Conservation (phyloP, 2,329 filamentous ascomycete species). For the Paecilomyces niveus region DNA sequence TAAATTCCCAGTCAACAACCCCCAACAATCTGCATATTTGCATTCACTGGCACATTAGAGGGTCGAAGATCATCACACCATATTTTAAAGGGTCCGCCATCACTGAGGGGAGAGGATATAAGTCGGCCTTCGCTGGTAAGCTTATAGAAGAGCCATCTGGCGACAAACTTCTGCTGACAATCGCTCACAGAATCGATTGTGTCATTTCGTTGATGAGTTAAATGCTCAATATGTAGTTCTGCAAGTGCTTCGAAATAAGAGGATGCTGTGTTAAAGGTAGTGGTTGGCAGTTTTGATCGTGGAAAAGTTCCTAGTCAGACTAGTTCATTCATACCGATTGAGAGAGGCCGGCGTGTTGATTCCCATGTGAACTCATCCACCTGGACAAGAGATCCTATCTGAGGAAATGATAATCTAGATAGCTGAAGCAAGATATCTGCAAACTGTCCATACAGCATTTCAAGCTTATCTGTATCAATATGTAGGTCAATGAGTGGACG, state of each 20-base stretch:
- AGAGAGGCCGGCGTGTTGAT: slow-evolving; percentile 33
- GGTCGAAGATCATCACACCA: neutral
- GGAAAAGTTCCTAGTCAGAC: too few relatives aligned
- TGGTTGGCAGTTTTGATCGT: too few relatives aligned
- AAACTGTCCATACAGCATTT: slow-evolving; percentile 29
- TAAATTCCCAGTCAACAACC: too few relatives aligned
- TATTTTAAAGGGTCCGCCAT: neutral
- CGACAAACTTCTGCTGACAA: neutral
- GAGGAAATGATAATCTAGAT: slow-evolving; percentile 19
- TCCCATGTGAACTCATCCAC: neutral
- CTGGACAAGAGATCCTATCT: too few relatives aligned
- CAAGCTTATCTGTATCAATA: slow-evolving; percentile 23
- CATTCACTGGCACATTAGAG: neutral
- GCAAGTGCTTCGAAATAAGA: slow-evolving; percentile 32
- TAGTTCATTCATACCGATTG: slow-evolving; percentile 31
- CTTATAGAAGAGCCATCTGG: neutral
- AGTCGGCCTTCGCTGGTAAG: neutral
- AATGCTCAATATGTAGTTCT: slow-evolving; percentile 34
- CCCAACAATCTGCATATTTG: neutral
- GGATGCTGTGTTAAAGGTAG: slow-evolving; percentile 15
- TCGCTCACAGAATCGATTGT: slow-evolving; percentile 9
- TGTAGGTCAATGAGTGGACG: slow-evolving; percentile 22
- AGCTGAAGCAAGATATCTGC: slow-evolving; percentile 31
- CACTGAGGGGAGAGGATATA: neutral
- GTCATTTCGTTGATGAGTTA: slow-evolving; percentile 27